Base-by-base conservation (phyloP, 1,284 basidiomycete genomes). In the Austroboletus olivaceoglutinosus region DNA sequence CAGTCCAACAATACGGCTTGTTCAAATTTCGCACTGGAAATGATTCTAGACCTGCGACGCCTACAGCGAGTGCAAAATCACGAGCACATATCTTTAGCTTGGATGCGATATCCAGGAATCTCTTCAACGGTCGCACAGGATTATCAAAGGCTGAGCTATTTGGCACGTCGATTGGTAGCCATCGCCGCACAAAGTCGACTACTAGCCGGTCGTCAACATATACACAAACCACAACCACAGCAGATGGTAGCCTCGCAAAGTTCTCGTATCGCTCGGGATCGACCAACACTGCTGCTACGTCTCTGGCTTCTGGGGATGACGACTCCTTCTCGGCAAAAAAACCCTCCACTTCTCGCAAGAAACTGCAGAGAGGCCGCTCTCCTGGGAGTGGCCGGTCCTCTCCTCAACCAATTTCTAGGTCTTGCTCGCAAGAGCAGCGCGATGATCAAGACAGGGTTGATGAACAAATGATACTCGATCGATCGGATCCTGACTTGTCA, bases 1-100 rank as follows among this genome's bases (percentile, higher is more conserved):
- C 54, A 94, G 91, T 93, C 51, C 89, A 94, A 62, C 88, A 89
- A 63, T 91, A 84, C 57, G 90, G 91, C 11, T 69, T 94, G 47
- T 94, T 93, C 72, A 85, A 88, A 62, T 93, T 93, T 69, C 78
- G 80, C 30, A 90, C 88, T 0, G 84, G 83, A 38, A 79, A 77
- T 46, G 83, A 80, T 53, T 94, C 92, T 23, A 70, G 79, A 18
- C 92, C 92, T 10, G 81, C 84, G 1, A 95, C 92, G 0, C 92
- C 92, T 1, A 89, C 88, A 0, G 78, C 82, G 9, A 72, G 58
- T 33, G 68, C 75, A 15, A 84, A 86, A 41, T 86, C 89, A 4
- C 83, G 87, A 54, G 87, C 85, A 2, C 83, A 86, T 15, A 89
- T 91, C 51, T 91, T 94, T 61, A 84, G 88, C 27, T 75, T 95